phyloP scores from a whole-genome alignment of 345 rosid species.

The Eucalyptus sp. region DNA sequence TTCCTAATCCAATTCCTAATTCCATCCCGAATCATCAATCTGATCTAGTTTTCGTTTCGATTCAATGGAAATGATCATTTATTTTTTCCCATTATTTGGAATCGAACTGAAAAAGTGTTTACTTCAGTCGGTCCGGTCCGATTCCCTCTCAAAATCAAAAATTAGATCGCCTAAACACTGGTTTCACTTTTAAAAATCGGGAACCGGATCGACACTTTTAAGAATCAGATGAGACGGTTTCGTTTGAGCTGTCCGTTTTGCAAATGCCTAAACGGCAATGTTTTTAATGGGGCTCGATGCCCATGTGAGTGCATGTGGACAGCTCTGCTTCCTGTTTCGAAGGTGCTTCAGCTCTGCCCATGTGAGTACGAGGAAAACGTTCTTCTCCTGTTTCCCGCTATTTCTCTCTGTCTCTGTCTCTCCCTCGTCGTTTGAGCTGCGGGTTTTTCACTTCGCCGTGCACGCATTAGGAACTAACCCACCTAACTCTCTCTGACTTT shows the following conservation, averaged over 20 bases:
- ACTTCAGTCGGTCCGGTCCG: accelerated
- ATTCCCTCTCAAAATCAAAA: too few species aligned
- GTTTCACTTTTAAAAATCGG: too few species aligned
- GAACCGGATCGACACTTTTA: too few species aligned
- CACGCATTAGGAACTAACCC: background rate
- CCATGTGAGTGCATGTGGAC: background rate
- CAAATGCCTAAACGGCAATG: background rate
- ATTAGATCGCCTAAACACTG: accelerated
- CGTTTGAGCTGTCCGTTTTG: too few species aligned
- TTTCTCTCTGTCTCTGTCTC: background rate
- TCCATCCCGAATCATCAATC: too few species aligned
- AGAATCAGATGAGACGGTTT: accelerated
- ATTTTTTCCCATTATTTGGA: too few species aligned
- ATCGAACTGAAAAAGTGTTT: too few species aligned
- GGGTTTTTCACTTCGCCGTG: background rate
- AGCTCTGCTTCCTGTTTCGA: background rate
- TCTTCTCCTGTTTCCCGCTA: background rate
- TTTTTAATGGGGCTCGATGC: background rate
- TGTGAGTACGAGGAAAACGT: too few species aligned
- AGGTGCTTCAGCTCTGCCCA: background rate
- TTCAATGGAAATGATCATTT: too few species aligned
- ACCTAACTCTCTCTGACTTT: background rate
- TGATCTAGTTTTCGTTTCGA: too few species aligned
- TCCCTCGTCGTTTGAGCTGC: background rate
- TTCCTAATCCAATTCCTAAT: too few species aligned